phyloP scores from a whole-genome alignment of 2,329 filamentous ascomycete genomes.

The Emmonsiellopsis sp. region DNA sequence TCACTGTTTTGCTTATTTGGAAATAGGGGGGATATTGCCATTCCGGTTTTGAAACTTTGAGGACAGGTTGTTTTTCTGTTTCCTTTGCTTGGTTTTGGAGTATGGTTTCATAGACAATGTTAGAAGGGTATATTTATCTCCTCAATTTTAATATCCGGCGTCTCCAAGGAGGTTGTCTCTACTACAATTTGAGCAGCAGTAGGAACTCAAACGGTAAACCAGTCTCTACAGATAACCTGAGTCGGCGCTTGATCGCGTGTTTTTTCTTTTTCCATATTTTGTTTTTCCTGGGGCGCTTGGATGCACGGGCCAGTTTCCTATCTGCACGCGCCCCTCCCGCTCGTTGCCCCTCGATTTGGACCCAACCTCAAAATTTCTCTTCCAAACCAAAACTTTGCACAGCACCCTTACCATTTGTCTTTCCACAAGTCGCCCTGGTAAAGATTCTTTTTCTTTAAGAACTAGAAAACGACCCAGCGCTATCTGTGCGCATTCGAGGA shows the following conservation, averaged over 20 bases:
- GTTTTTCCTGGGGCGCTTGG: slow-evolving; percentile 1
- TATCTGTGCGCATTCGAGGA: background rate
- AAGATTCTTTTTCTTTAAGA: background rate
- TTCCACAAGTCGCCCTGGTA: background rate
- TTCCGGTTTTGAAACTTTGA: no score
- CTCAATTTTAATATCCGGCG: background rate
- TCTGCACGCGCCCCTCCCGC: background rate
- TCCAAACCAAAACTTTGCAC: background rate
- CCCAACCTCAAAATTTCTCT: no score
- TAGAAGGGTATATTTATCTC: background rate
- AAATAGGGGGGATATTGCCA: no score
- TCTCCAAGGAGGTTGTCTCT: no score
- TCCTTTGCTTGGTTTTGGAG: background rate
- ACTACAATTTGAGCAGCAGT: no score
- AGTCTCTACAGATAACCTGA: no score
- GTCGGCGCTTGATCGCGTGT: no score
- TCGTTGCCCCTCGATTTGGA: background rate
- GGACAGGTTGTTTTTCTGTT: no score
- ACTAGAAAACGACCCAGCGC: background rate
- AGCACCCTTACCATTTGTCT: background rate
- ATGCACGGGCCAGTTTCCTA: background rate
- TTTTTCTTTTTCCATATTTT: background rate
- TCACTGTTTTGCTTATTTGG: no score
- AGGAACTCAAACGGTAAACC: no score
- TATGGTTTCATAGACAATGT: background rate